Percentiles rank a stretch among this genome's conserved stretches.
These are phyloP conservation scores for Skeletonema tropicum DNA, from an alignment of 108 stramenopile genomes.

Conservation along the genomic window DNA sequence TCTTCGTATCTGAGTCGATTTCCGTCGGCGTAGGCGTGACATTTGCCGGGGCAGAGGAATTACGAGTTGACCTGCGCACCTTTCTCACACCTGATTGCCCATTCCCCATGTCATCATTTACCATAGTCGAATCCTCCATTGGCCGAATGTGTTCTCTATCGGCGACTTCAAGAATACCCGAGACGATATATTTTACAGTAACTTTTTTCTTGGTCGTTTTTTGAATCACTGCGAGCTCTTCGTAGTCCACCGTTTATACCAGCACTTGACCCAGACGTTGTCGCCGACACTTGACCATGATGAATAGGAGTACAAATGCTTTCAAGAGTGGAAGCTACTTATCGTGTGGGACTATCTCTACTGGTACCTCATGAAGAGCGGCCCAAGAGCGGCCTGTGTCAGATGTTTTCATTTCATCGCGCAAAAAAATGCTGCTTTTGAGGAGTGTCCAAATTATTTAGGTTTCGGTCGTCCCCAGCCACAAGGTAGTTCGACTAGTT, in stretches of 20 bases:
- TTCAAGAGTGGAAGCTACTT: too few relatives aligned
- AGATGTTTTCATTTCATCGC: too few relatives aligned
- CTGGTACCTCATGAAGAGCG: too few relatives aligned
- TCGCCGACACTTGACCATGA: not conserved
- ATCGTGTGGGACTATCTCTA: too few relatives aligned
- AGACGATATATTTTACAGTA: not conserved
- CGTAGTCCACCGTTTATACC: not conserved
- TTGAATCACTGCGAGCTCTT: not conserved
- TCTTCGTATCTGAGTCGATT: not conserved
- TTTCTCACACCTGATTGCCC: not conserved
- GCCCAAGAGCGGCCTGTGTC: too few relatives aligned
- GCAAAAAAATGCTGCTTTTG: too few relatives aligned
- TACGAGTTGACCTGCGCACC: not conserved
- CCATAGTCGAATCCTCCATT: not conserved
- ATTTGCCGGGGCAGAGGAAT: not conserved
- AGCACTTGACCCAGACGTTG: conserved; percentile 3
- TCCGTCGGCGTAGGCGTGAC: conserved; percentile 4
- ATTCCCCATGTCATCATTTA: not conserved
- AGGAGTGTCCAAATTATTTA: too few relatives aligned
- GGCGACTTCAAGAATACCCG: not conserved
- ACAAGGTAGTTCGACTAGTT: too few relatives aligned
- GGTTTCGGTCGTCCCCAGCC: too few relatives aligned
- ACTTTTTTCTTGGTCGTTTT: not conserved
- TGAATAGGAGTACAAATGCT: not conserved
- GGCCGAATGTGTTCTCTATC: not conserved